Percentiles rank a stretch among this genome's conserved stretches.
These are phyloP conservation scores for Collybia sp. DNA, from an alignment of 768 basidiomycete species.

Conservation along the genomic window DNA sequence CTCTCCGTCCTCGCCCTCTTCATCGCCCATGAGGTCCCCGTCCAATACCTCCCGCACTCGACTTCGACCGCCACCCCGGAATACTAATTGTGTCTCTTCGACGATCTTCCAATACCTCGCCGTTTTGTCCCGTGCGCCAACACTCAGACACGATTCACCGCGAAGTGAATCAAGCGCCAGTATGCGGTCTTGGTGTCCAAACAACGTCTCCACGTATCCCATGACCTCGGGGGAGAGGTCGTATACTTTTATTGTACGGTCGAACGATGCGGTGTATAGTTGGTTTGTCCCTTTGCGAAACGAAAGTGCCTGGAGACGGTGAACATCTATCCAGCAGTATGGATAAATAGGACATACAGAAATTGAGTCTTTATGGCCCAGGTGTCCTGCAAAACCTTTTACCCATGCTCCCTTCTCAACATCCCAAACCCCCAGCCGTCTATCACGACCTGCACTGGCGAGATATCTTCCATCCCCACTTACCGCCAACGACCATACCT, in stretches of 20 bases:
- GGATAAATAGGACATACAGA: constrained; percentile 19
- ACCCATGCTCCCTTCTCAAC: constrained; percentile 71
- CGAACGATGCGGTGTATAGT: constrained; percentile 74
- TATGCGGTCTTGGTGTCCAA: constrained; percentile 93
- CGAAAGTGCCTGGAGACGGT: constrained; percentile 46
- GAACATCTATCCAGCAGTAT: constrained; percentile 1
- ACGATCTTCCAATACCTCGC: constrained; percentile 94
- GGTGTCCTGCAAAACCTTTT: constrained; percentile 75
- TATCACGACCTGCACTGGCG: constrained; percentile 84
- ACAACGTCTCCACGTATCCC: constrained; percentile 94
- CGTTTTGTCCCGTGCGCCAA: constrained; percentile 88
- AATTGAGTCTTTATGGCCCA: constrained; percentile 49
- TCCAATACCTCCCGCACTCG: constrained; percentile 77
- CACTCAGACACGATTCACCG: constrained; percentile 80
- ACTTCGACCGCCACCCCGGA: constrained; percentile 91
- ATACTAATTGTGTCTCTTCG: constrained; percentile 93
- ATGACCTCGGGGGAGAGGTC: constrained; percentile 67
- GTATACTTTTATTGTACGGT: constrained; percentile 88
- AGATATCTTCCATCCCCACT: constrained; percentile 83
- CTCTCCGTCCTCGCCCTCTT: constrained; percentile 32
- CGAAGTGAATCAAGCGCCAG: constrained; percentile 75
- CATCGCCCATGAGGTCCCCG: constrained; percentile 62
- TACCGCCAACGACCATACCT: constrained; percentile 78
- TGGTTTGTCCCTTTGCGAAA: constrained; percentile 77
- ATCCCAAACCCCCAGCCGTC: constrained; percentile 84